Evolutionary conservation across 2,329 filamentous ascomycete species (phyloP).

Genomic region (Tympanopsis confertula): DNA sequence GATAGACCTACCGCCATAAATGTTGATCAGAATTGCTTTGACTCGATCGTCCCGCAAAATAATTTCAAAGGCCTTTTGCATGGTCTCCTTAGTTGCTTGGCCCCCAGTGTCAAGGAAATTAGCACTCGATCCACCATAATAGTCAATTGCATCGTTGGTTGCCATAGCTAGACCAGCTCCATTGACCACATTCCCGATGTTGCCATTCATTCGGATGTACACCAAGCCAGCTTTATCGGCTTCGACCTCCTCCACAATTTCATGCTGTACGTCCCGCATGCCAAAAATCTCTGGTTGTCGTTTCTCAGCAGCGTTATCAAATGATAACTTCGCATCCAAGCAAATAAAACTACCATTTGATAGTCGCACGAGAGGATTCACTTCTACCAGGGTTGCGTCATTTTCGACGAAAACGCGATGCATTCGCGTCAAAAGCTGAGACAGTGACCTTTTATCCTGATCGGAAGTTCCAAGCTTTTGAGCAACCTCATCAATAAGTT

Average conservation of each 20-base stretch:
- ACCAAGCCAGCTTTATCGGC: slow-evolving; percentile 59
- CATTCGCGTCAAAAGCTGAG: slow-evolving; percentile 17
- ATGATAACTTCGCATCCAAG: slow-evolving; percentile 26
- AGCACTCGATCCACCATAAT: slow-evolving; percentile 55
- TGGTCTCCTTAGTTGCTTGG: slow-evolving; percentile 73
- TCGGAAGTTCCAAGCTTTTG: slow-evolving; percentile 12
- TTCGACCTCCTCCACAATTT: slow-evolving; percentile 14
- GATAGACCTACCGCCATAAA: slow-evolving; percentile 20
- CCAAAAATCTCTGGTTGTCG: slow-evolving; percentile 26
- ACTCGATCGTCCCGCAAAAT: slow-evolving; percentile 63
- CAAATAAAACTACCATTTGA: slow-evolving; percentile 16
- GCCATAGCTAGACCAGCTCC: slow-evolving; percentile 87
- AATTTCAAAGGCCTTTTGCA: slow-evolving; percentile 65
- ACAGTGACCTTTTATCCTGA: slow-evolving; percentile 10
- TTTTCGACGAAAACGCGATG: slow-evolving; percentile 24
- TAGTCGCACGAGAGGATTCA: slow-evolving; percentile 21
- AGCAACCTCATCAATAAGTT: slow-evolving; percentile 11
- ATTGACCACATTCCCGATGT: slow-evolving; percentile 77
- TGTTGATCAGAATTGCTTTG: slow-evolving; percentile 51
- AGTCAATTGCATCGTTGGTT: slow-evolving; percentile 67
- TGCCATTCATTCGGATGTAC: slow-evolving; percentile 54
- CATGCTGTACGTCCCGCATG: slow-evolving; percentile 18
- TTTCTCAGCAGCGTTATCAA: slow-evolving; percentile 33
- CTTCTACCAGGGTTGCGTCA: slow-evolving; percentile 33
- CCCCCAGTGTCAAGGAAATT: slow-evolving; percentile 88